These are phyloP conservation scores for Calendula officinalis DNA, from an alignment of 129 eudicot genomes.

Conservation along the genomic window DNA sequence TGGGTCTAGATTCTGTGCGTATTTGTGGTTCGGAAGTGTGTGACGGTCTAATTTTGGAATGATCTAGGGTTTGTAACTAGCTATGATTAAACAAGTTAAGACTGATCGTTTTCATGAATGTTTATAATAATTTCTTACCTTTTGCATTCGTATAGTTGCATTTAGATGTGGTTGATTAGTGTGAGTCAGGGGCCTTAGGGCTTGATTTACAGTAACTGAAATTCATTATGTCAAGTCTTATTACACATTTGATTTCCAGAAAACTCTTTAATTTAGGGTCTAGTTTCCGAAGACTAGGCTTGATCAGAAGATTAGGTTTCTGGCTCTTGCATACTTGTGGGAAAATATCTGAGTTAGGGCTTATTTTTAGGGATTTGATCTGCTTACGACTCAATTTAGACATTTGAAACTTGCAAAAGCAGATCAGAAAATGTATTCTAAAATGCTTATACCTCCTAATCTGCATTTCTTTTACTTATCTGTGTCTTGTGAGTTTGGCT, in stretches of 20 bases:
- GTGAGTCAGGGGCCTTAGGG: not conserved
- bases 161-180: conserved; percentile 3
- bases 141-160: not conserved
- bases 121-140: not conserved
- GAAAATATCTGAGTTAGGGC: not conserved
- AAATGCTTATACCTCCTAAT: too few relatives aligned
- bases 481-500: not conserved
- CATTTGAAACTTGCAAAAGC: not conserved
- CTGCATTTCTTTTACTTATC: not conserved
- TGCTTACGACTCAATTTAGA: not conserved
- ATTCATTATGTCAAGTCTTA: not conserved
- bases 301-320: conserved; percentile 9
- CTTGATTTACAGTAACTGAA: not conserved
- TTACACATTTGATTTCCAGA: not conserved
- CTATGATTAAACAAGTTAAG: not conserved
- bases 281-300: not conserved
- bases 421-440: not conserved
- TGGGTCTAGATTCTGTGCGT: not conserved
- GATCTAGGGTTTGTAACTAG: not conserved
- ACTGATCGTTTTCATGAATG: not conserved
- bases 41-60: not conserved
- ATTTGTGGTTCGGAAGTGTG: not conserved
- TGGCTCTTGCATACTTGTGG: not conserved
- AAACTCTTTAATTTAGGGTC: not conserved
- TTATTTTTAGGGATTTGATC: not conserved